phyloP scores from a whole-genome alignment of 2,329 filamentous ascomycete genomes.

The Chrysoporthe cubensis region DNA sequence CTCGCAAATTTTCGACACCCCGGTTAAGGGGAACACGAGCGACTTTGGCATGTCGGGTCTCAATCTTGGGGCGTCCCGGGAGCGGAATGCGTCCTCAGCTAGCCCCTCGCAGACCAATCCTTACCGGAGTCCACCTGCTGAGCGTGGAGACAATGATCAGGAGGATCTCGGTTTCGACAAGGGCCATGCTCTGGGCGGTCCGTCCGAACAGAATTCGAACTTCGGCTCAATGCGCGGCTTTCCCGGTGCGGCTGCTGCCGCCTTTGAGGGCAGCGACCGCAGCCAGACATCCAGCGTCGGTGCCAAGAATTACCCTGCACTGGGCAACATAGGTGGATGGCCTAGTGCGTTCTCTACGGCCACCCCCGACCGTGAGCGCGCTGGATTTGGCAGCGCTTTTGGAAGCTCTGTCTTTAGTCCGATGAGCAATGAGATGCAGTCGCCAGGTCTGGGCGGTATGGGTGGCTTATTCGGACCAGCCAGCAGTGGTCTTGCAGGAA shows the following conservation, averaged over 20 bases:
- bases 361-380: conserved; percentile 69
- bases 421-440: conserved; percentile 73
- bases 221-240: conserved; percentile 63
- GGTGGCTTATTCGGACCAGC: conserved; percentile 71
- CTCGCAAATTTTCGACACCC: conserved; percentile 53
- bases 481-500: conserved; percentile 55
- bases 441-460: conserved; percentile 69
- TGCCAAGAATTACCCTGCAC: conserved; percentile 70
- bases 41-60: conserved; percentile 68
- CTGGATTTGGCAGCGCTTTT: conserved; percentile 63
- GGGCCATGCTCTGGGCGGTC: conserved; percentile 48
- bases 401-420: conserved; percentile 81
- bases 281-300: conserved; percentile 92
- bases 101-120: conserved; percentile 97
- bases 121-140: conserved; percentile 86
- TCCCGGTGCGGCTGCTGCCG: conserved; percentile 43
- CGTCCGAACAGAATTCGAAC: conserved; percentile 46
- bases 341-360: conserved; percentile 61
- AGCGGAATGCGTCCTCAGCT: conserved; percentile 68
- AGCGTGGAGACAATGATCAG: conserved; percentile 58
- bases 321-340: conserved; percentile 67
- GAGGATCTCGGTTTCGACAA: conserved; percentile 58
- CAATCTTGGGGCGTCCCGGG: conserved; percentile 60
- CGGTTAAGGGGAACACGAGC: conserved; percentile 56
- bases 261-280: conserved; percentile 77